A percentile compares a stretch with the other conserved stretches of the same genome.
phyloP scores from a whole-genome alignment of 768 basidiomycete genomes.

The Pleurotus eryngii region DNA sequence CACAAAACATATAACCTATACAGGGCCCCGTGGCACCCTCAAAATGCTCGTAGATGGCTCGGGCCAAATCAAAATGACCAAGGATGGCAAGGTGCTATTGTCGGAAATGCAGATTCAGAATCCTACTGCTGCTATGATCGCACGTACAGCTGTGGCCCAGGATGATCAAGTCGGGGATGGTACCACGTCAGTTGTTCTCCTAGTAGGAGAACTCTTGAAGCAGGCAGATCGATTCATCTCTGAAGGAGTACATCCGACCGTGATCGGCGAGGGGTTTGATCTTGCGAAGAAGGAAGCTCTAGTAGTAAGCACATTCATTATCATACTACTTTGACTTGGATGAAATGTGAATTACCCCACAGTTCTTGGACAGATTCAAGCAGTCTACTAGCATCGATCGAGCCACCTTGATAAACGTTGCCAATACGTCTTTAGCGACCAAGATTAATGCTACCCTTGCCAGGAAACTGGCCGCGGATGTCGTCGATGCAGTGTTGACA shows the following conservation, averaged over 20 bases:
- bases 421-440: conserved; percentile 92
- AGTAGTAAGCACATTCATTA: conserved; percentile 45
- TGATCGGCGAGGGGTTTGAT: conserved; percentile 94
- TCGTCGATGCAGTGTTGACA: conserved; percentile 92
- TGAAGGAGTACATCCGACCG: conserved; percentile 97
- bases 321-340: background rate
- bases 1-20: conserved; percentile 7
- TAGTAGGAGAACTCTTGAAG: conserved; percentile 94
- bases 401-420: conserved; percentile 88
- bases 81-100: conserved; percentile 96
- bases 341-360: background rate
- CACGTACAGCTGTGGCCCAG: conserved; percentile 96
- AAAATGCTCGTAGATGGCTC: conserved; percentile 99
- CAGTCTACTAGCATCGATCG: conserved; percentile 76
- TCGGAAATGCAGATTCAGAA: conserved; percentile 99
- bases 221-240: conserved; percentile 98
- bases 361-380: conserved; percentile 95
- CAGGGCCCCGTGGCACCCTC: conserved; percentile 93
- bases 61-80: conserved; percentile 99
- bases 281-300: conserved; percentile 96
- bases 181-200: conserved; percentile 93
- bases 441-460: conserved; percentile 84
- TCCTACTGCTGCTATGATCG: conserved; percentile 99
- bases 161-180: conserved; percentile 99
- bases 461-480: conserved; percentile 83